Evolutionary conservation across 163 green algal genomes (phyloP).

Genomic region (Picocystis sp.): DNA sequence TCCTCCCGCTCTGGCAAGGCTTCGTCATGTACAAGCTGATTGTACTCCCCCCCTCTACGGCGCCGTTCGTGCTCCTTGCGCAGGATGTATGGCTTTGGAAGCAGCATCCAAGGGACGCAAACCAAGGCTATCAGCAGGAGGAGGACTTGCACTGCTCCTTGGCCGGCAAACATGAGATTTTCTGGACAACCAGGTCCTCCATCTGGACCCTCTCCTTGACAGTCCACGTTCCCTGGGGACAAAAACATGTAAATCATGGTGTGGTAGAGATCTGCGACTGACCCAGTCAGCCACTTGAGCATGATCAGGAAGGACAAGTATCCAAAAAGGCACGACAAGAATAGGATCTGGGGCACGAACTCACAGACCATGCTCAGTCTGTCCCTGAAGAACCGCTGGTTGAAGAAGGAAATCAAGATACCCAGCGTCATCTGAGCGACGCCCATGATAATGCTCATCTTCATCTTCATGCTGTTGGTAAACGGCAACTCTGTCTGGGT

Average conservation of each 20-base stretch:
- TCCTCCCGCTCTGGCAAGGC: background rate
- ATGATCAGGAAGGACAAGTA: slow-evolving; percentile 94
- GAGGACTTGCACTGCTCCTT: slow-evolving; percentile 48
- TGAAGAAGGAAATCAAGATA: slow-evolving; percentile 86
- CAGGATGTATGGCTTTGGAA: slow-evolving; percentile 93
- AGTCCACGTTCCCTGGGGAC: slow-evolving; percentile 33
- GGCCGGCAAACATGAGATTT: slow-evolving; percentile 60
- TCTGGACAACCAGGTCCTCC: slow-evolving; percentile 30
- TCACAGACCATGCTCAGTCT: slow-evolving; percentile 4
- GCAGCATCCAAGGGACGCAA: slow-evolving; percentile 87
- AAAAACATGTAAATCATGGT: slow-evolving; percentile 99
- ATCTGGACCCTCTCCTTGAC: slow-evolving; percentile 8
- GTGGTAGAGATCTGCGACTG: slow-evolving; percentile 86
- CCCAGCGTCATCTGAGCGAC: slow-evolving; percentile 69
- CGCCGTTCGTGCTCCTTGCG: slow-evolving; percentile 55
- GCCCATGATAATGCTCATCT: slow-evolving; percentile 96
- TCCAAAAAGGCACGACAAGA: slow-evolving; percentile 90
- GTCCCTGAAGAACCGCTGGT: slow-evolving; percentile 66
- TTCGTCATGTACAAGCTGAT: slow-evolving; percentile 7
- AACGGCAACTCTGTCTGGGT: slow-evolving; percentile 87
- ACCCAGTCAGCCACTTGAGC: slow-evolving; percentile 81
- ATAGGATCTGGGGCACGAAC: slow-evolving; percentile 70
- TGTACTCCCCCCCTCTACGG: slow-evolving; percentile 3
- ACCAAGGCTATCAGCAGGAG: slow-evolving; percentile 69
- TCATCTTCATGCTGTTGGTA: slow-evolving; percentile 98